These are phyloP conservation scores for Penicillium taxi DNA, from an alignment of 495 filamentous ascomycete species.

Conservation along the genomic window DNA sequence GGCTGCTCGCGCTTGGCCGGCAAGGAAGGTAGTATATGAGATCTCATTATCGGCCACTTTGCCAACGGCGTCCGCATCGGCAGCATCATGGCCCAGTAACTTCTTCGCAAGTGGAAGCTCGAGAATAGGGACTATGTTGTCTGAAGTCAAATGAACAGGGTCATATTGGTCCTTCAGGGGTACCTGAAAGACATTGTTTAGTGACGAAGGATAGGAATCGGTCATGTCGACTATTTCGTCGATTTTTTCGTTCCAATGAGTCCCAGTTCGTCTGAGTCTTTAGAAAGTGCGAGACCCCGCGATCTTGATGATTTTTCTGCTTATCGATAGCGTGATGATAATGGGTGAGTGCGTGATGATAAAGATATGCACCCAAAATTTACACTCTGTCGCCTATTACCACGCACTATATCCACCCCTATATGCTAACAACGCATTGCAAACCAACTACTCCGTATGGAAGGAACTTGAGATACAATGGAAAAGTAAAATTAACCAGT, in stretches of 20 bases:
- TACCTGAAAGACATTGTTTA: slow-evolving; percentile 31
- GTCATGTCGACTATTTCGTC: slow-evolving; percentile 20
- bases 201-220: slow-evolving; percentile 23
- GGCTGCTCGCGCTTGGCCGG: slow-evolving; percentile 21
- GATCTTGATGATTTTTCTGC: slow-evolving; percentile 26
- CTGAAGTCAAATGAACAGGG: slow-evolving; percentile 29
- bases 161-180: slow-evolving; percentile 28
- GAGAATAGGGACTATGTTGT: slow-evolving; percentile 29
- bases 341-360: slow-evolving; percentile 9
- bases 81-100: slow-evolving; percentile 27
- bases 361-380: background rate
- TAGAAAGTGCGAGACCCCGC: slow-evolving; percentile 22
- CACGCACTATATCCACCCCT: slow-evolving; percentile 5
- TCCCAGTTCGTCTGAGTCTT: background rate
- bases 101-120: slow-evolving; percentile 31
- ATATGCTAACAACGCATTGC: too few relatives aligned
- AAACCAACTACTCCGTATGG: too few relatives aligned
- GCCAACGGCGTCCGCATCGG: slow-evolving; percentile 16
- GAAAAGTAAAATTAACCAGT: too few relatives aligned
- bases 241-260: background rate
- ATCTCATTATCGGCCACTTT: slow-evolving; percentile 22
- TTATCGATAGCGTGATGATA: slow-evolving; percentile 28
- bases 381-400: background rate
- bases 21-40: slow-evolving; percentile 34
- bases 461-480: too few relatives aligned